phyloP scores from a whole-genome alignment of 176 grass and related monocot genomes.

The Saccharum spontaneum region DNA sequence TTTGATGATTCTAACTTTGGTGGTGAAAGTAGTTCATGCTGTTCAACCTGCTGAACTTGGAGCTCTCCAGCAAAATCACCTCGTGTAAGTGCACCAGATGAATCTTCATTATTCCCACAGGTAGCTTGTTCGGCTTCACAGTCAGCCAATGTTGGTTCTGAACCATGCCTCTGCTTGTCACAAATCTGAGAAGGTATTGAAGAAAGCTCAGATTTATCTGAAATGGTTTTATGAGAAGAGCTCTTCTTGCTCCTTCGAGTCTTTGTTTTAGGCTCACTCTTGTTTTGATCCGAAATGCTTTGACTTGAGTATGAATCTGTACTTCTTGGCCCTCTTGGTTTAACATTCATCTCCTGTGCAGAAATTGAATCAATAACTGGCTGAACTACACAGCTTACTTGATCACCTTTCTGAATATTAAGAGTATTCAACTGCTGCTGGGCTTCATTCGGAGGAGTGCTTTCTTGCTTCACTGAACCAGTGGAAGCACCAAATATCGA shows the following conservation, averaged over 20 bases:
- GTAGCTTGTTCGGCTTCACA: constrained; percentile 15
- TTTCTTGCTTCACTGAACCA: constrained; percentile 44
- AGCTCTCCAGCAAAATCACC: constrained; percentile 33
- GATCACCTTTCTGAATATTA: constrained; percentile 30
- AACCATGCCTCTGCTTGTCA: constrained; percentile 33
- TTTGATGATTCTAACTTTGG: constrained; percentile 48
- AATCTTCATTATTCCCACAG: constrained; percentile 41
- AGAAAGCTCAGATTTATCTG: constrained; percentile 54
- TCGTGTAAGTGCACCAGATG: constrained; percentile 41
- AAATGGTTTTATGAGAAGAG: constrained; percentile 41
- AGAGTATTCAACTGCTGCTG: constrained; percentile 34
- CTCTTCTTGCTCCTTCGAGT: constrained; percentile 50
- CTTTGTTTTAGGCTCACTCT: constrained; percentile 45
- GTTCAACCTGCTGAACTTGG: constrained; percentile 40
- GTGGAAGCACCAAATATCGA: constrained; percentile 24
- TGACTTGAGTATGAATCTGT: constrained; percentile 37
- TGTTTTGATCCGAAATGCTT: constrained; percentile 51
- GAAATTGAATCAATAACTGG: constrained; percentile 34
- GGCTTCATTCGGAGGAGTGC: constrained; percentile 19
- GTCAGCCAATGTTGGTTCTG: constrained; percentile 10
- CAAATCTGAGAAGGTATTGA: constrained; percentile 39
- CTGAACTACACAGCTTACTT: constrained; percentile 26
- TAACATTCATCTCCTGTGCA: constrained; percentile 21
- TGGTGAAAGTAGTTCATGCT: constrained; percentile 25
- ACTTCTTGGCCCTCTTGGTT: constrained; percentile 28